Conservation (phyloP, 441 rosid genomes). For the Brassica hybrid region DNA sequence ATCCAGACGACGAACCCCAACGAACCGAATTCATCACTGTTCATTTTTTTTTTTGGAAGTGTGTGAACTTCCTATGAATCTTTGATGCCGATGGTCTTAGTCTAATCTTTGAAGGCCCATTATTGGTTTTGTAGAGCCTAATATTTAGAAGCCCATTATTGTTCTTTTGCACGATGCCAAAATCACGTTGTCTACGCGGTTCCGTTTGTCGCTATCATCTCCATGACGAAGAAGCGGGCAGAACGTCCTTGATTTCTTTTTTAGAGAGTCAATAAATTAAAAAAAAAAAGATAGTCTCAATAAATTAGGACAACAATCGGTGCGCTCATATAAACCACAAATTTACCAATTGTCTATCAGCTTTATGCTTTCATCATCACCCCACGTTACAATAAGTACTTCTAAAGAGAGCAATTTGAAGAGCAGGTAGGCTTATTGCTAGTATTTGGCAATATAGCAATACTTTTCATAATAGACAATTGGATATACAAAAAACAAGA, state of each 20-base stretch:
- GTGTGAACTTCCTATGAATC: too few relatives aligned
- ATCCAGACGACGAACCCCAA: too few relatives aligned
- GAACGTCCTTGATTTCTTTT: background rate
- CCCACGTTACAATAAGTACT: constrained; percentile 2
- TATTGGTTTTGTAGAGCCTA: background rate
- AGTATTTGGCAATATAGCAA: background rate
- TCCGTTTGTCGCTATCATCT: constrained; percentile 14
- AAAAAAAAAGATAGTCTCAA: background rate
- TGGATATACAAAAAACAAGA: background rate
- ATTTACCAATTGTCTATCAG: background rate
- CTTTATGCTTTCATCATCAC: background rate
- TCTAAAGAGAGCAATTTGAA: background rate
- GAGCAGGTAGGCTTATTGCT: background rate
- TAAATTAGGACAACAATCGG: background rate
- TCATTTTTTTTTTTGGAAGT: too few relatives aligned
- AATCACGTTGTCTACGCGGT: background rate
- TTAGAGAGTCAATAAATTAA: background rate
- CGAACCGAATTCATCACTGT: too few relatives aligned
- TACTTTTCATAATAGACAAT: background rate
- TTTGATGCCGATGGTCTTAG: background rate
- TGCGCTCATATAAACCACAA: background rate
- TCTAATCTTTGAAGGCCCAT: background rate
- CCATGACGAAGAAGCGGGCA: background rate
- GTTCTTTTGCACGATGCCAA: background rate
- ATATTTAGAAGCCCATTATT: background rate